A percentile compares a stretch with the other conserved stretches of the same genome.
Evolutionary conservation across 2,329 filamentous ascomycete species (phyloP).

Genomic region (Cadophora malorum): DNA sequence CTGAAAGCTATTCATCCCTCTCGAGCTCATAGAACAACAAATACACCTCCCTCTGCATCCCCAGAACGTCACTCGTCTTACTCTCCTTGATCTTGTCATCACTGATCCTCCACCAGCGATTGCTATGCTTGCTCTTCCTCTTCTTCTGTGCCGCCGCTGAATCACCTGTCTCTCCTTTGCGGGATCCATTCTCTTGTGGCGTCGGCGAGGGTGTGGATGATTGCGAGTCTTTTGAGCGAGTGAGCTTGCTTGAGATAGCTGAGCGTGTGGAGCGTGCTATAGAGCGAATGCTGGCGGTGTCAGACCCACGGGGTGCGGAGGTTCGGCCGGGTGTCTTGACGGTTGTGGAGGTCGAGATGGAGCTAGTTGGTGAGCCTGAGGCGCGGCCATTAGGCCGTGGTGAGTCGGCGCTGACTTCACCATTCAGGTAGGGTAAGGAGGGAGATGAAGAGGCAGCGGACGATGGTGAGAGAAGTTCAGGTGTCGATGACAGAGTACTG

Average conservation of each 20-base stretch:
- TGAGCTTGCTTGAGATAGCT: slow-evolving; percentile 54
- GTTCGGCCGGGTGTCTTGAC: slow-evolving; percentile 33
- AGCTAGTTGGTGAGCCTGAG: slow-evolving; percentile 25
- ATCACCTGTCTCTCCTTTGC: slow-evolving; percentile 23
- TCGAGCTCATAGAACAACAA: slow-evolving; percentile 92
- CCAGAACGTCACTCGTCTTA: slow-evolving; percentile 87
- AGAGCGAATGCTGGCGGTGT: slow-evolving; percentile 60
- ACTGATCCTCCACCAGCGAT: slow-evolving; percentile 97
- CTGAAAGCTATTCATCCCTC: slow-evolving; percentile 31
- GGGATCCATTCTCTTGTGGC: slow-evolving; percentile 16
- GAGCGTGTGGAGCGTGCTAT: slow-evolving; percentile 63
- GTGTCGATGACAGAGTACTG: slow-evolving; percentile 39
- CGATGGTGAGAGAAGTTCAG: slow-evolving; percentile 40
- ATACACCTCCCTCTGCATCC: slow-evolving; percentile 96
- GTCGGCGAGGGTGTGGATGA: slow-evolving; percentile 21
- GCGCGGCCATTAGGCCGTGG: slow-evolving; percentile 24
- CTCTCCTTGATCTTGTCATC: slow-evolving; percentile 96
- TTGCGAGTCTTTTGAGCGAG: slow-evolving; percentile 31
- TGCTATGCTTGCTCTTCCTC: slow-evolving; percentile 66
- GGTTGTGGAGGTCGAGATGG: slow-evolving; percentile 28
- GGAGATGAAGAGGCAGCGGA: slow-evolving; percentile 38
- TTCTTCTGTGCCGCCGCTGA: slow-evolving; percentile 46
- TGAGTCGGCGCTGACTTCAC: slow-evolving; percentile 22
- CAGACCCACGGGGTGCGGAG: slow-evolving; percentile 48
- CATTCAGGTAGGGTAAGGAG: slow-evolving; percentile 37